These are phyloP conservation scores for Geotrichum citri-aurantii DNA, from an alignment of 1,139 yeast genomes.

Conservation along the genomic window DNA sequence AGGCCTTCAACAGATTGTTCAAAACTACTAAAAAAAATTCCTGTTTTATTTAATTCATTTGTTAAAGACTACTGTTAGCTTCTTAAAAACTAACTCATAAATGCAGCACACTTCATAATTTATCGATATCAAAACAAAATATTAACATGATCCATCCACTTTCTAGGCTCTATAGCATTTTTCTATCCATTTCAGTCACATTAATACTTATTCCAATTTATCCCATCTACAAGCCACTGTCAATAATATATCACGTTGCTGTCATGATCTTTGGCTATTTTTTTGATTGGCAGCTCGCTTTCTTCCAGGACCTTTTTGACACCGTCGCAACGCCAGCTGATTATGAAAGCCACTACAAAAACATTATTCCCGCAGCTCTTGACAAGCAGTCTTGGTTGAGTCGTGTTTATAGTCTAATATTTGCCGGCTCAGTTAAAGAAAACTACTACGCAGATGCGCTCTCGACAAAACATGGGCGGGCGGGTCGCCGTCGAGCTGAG, in stretches of 20 bases:
- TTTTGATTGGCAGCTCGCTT: constrained; percentile 6
- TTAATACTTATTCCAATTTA: neutral
- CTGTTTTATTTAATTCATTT: too few species aligned
- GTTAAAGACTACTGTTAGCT: too few species aligned
- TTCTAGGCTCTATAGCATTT: neutral
- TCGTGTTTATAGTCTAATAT: neutral
- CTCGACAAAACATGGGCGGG: constrained; percentile 1
- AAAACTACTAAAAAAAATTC: too few species aligned
- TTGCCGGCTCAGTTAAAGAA: constrained; percentile 4
- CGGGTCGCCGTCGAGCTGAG: neutral
- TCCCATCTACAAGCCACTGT: constrained; percentile 12
- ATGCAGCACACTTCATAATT: neutral
- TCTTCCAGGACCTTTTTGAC: constrained; percentile 5
- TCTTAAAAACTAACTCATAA: too few species aligned
- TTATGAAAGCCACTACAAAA: constrained; percentile 4
- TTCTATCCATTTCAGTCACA: neutral
- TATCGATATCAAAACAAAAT: neutral
- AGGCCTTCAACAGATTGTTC: too few species aligned
- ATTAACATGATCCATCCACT: constrained; percentile 2
- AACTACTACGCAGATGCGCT: constrained; percentile 9
- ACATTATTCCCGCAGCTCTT: neutral
- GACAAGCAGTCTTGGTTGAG: neutral
- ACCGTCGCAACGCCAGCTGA: constrained; percentile 13
- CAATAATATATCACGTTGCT: neutral
- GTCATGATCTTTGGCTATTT: neutral